Evolutionary conservation across 768 basidiomycete genomes (phyloP), one percentile per base, ranked within the genome.

Genomic region (Trametes villosa): DNA sequence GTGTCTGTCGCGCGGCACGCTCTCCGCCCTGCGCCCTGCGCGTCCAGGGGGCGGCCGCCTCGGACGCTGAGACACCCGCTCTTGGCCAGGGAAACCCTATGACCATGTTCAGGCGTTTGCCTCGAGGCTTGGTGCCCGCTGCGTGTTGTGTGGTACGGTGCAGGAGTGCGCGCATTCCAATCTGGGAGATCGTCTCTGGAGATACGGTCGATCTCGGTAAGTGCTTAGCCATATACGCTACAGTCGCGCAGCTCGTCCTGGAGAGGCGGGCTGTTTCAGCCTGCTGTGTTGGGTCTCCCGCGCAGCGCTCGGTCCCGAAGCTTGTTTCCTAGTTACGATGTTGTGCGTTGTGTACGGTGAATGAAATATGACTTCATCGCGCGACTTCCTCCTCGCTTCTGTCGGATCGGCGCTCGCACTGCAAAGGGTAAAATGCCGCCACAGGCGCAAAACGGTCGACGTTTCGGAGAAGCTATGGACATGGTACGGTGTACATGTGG

Each of bases 401-500:
- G 47, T 20, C 29, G n/a, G 41, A 34, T 49, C 30, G 30, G 38
- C 41, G 29, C 53, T 34, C 26, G 15, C 27, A 40, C 56, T 24
- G 36, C 17, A 22, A 27, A 53, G 27, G 40, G 26, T 29, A 24
- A 53, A 56, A 22, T 31, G 51, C 55, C 54, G 26, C 61, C 44
- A 34, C 30, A 42, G 55, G 45, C 54, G 50, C 50, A 62, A n/a
- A 58, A 63, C 62, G 62, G 45, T 58, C 57, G 62, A 63, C 57
- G 62, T 63, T 55, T 47, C 42, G 27, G 30, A n/a, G 36, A 22
- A 30, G 33, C 47, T 58, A 63, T 63, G 55, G 31, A 63, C 62
- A 63, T 53, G 52, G 62, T 63, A 55, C 44, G 31, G 50, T 47
- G 52, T 63, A 63, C 62, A 63, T 50, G 33, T 57, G 36, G 57